phyloP scores from a whole-genome alignment of 148 eudicot genomes.

The Arbutus unedo region DNA sequence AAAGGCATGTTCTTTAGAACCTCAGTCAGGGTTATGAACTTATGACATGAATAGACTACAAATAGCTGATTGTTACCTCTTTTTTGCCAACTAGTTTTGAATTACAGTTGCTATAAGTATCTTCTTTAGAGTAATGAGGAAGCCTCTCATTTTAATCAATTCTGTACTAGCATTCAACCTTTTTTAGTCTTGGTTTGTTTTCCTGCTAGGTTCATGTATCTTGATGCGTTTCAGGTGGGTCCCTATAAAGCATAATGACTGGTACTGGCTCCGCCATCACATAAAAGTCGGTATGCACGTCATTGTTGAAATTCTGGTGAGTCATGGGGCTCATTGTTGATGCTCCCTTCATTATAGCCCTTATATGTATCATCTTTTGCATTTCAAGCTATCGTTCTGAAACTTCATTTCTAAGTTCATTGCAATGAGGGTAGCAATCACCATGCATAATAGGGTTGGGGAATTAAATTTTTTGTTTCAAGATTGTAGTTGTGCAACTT shows the following conservation, averaged over 20 bases:
- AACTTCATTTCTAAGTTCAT: neutral
- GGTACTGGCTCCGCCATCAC: slow-evolving; percentile 99
- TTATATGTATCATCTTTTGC: neutral
- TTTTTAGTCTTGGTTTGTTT: slow-evolving; percentile 5
- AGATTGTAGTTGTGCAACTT: neutral
- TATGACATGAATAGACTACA: neutral
- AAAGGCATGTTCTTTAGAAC: neutral
- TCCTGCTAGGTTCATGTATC: slow-evolving; percentile 18
- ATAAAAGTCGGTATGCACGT: slow-evolving; percentile 96
- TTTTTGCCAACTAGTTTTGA: neutral
- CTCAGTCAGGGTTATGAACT: neutral
- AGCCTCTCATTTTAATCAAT: neutral
- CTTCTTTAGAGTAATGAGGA: neutral
- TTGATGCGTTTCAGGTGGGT: slow-evolving; percentile 74
- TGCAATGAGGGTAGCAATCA: neutral
- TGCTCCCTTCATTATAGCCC: neutral
- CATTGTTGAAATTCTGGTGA: slow-evolving; percentile 88
- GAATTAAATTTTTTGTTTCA: neutral
- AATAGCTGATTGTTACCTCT: slow-evolving; percentile 1
- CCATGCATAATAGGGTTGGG: neutral
- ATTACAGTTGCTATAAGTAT: neutral
- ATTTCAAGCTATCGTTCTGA: neutral
- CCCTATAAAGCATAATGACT: slow-evolving; percentile 91
- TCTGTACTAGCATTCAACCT: neutral
- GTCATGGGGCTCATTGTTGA: slow-evolving; percentile 27